A percentile compares a stretch with the other conserved stretches of the same genome.
Conservation (phyloP, 2,329 filamentous ascomycete species). For the Pseudopyrenochaeta lycopersici region DNA sequence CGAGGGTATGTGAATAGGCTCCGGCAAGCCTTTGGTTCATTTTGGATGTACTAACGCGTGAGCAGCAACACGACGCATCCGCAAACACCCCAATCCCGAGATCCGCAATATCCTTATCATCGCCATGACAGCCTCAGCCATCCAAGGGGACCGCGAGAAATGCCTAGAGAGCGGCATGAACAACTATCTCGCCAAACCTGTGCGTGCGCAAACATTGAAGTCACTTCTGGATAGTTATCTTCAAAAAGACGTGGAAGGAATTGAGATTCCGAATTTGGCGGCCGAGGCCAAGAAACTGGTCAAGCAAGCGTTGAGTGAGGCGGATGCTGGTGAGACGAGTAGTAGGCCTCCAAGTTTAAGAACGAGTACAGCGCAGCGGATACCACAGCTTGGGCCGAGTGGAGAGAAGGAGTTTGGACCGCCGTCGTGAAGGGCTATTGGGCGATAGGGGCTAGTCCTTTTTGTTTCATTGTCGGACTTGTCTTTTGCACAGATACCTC, state of each 20-base stretch:
- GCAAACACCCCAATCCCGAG: slow-evolving; percentile 76
- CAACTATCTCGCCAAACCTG: slow-evolving; percentile 94
- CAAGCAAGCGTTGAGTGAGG: slow-evolving; percentile 38
- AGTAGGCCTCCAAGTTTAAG: slow-evolving; percentile 23
- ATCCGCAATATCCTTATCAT: slow-evolving; percentile 90
- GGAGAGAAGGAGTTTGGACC: slow-evolving; percentile 14
- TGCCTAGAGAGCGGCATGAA: slow-evolving; percentile 98
- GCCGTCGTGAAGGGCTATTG: slow-evolving; percentile 2
- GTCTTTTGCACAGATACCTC: not conserved
- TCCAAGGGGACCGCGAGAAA: slow-evolving; percentile 93
- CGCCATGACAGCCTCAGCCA: slow-evolving; percentile 95
- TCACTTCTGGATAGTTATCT: slow-evolving; percentile 79
- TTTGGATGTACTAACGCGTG: slow-evolving; percentile 15
- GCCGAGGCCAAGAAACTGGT: slow-evolving; percentile 57
- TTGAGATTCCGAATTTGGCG: slow-evolving; percentile 53
- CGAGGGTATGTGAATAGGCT: slow-evolving; percentile 58
- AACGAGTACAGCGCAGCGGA: slow-evolving; percentile 23
- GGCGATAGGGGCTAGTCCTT: not conserved
- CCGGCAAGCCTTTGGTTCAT: not conserved
- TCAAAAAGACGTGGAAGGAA: slow-evolving; percentile 54
- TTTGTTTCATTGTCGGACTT: not conserved
- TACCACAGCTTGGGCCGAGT: slow-evolving; percentile 11
- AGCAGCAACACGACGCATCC: slow-evolving; percentile 78
- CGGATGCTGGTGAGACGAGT: slow-evolving; percentile 7
- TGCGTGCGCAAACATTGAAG: slow-evolving; percentile 86